phyloP scores from a whole-genome alignment of 2,329 filamentous ascomycete genomes.

The Xylaria sp. region DNA sequence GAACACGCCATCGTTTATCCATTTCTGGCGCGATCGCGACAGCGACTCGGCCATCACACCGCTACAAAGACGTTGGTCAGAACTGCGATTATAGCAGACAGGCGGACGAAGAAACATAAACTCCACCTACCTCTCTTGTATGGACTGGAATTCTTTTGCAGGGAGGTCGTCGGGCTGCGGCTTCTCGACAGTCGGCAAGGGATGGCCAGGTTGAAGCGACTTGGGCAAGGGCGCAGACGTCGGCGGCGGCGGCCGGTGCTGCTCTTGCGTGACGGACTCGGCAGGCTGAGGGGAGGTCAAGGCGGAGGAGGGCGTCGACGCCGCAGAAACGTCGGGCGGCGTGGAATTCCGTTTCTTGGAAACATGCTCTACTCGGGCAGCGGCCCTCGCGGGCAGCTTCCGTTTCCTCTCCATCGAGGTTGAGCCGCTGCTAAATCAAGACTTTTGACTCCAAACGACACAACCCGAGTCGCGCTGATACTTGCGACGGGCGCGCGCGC shows the following conservation, averaged over 20 bases:
- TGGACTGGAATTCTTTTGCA: slow-evolving; percentile 74
- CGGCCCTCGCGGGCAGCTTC: slow-evolving; percentile 71
- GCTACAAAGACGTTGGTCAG: slow-evolving; percentile 55
- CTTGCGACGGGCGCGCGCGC: background rate
- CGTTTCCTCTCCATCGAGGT: slow-evolving; percentile 73
- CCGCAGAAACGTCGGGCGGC: slow-evolving; percentile 63
- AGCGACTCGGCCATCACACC: slow-evolving; percentile 81
- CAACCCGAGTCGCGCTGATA: background rate
- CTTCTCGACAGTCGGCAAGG: slow-evolving; percentile 76
- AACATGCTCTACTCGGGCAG: slow-evolving; percentile 68
- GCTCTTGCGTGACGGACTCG: slow-evolving; percentile 52
- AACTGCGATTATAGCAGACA: slow-evolving; percentile 26
- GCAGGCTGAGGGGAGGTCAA: slow-evolving; percentile 51
- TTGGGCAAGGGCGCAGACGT: slow-evolving; percentile 62
- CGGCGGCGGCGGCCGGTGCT: slow-evolving; percentile 27
- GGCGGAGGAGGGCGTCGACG: slow-evolving; percentile 54
- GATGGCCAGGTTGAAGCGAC: slow-evolving; percentile 71
- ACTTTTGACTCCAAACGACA: slow-evolving; percentile 25
- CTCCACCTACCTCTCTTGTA: slow-evolving; percentile 72
- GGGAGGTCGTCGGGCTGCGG: slow-evolving; percentile 73
- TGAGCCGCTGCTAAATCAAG: slow-evolving; percentile 21
- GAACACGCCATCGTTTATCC: slow-evolving; percentile 78
- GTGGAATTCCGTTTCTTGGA: slow-evolving; percentile 70
- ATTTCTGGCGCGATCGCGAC: slow-evolving; percentile 76
- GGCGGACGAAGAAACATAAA: slow-evolving; percentile 27